Base-by-base conservation (phyloP, 306 rosid genomes). In the Vigna angularis region DNA sequence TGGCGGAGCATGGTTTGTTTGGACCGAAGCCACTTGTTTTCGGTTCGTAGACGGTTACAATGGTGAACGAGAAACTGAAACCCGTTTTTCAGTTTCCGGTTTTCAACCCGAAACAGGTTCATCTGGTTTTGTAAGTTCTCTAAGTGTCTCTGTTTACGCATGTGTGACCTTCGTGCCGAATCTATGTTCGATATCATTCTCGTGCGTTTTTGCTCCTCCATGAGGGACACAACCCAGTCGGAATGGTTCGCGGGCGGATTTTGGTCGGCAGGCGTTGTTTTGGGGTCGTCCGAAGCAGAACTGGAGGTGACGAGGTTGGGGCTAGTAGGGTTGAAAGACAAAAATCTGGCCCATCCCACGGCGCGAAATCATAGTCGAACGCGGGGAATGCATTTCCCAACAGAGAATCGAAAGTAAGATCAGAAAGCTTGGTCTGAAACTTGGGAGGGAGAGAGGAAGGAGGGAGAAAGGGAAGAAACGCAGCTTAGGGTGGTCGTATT, bases 111-210 rank as follows among this genome's bases (percentile, higher is more conserved):
- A 70, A 90, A 86, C 85, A 73, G 78, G 91, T 81, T 95, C 88
- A 80, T 69, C 90, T 86, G 88, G 87, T 76, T 91, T 89, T 91
- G 78, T 83, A 93, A 76, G 82, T 93, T 91, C 79, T 95, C 97
- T 75, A 93, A 55, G 59, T 91, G 98, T 82, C 88, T 87, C 77
- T 95, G 96, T 83, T 93, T 95, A 7, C 99, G 86, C 94, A 90
- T 79, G n/a, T 97, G 87, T 3, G 99, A 95, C 73, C 99, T 86
- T 79, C 94, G 74, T 7, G 99, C 99, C 8, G 99, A 95, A 71
- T 95, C 96, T 81, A 98, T 86, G 90, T 93, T 95, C 53, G 98
- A 95, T 79, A 86, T 78, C 98, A 89, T 95, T 76, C 98, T 84
- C 50, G 94, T 82, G 50, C 87, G 83, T 79, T 87, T 93, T 42